Conservation (phyloP, 257 asterid species). For the Nicotiana tabacum region DNA sequence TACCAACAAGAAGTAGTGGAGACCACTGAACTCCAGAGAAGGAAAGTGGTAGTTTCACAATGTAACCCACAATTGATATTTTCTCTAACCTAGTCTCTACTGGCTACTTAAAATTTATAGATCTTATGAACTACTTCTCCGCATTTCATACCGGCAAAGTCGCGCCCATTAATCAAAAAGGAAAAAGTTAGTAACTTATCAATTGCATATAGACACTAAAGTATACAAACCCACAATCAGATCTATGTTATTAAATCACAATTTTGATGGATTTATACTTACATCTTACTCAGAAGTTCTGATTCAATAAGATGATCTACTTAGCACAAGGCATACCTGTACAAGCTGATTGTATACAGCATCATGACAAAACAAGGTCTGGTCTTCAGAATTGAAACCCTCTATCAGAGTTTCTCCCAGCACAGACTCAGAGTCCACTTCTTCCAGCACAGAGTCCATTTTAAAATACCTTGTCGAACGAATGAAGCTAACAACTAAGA, state of each 20-base stretch:
- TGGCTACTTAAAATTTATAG: not conserved
- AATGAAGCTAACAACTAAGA: slow-evolving; percentile 89
- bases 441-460: slow-evolving; percentile 88
- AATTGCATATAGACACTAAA: not conserved
- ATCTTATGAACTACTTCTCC: not conserved
- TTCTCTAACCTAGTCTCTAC: not conserved
- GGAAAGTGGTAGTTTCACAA: not conserved
- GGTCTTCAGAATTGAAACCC: slow-evolving; percentile 69
- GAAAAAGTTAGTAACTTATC: not conserved
- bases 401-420: slow-evolving; percentile 90
- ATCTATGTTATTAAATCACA: not conserved
- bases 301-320: not conserved
- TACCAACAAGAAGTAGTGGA: not conserved
- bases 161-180: not conserved
- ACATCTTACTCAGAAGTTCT: not conserved
- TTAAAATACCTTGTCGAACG: slow-evolving; percentile 87
- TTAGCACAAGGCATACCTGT: slow-evolving; percentile 44
- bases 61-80: not conserved
- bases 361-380: slow-evolving; percentile 88
- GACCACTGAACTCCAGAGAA: not conserved
- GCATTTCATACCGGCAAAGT: not conserved
- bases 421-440: slow-evolving; percentile 85
- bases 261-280: not conserved
- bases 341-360: slow-evolving; percentile 79
- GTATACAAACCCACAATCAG: not conserved